Evolutionary conservation across 2,329 filamentous ascomycete species (phyloP).

Genomic region (Colletotrichum liriopes): DNA sequence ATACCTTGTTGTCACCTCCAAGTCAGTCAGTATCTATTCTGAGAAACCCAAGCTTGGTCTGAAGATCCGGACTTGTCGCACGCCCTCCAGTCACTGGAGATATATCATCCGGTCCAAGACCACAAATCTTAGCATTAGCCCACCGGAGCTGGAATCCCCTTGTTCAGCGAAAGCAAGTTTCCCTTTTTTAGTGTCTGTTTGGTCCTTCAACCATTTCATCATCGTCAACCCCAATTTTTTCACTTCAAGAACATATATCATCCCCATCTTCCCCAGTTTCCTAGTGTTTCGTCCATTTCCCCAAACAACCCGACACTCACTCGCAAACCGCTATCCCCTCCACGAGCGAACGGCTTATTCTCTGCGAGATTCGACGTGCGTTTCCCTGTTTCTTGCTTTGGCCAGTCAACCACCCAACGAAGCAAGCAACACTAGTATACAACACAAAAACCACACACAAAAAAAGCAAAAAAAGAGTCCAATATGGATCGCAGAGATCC

Average conservation of each 20-base stretch:
- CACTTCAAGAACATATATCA: slow-evolving; percentile 26
- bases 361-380: slow-evolving; percentile 39
- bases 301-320: slow-evolving; percentile 21
- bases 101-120: slow-evolving; percentile 42
- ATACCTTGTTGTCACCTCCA: slow-evolving; percentile 35
- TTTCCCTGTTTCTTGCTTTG: slow-evolving; percentile 13
- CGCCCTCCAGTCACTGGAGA: slow-evolving; percentile 16
- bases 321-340: neutral
- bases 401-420: slow-evolving; percentile 16
- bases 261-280: slow-evolving; percentile 5
- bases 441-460: neutral
- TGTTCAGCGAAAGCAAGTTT: slow-evolving; percentile 32
- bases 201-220: slow-evolving; percentile 5
- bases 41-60: slow-evolving; percentile 37
- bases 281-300: neutral
- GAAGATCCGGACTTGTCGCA: slow-evolving; percentile 23
- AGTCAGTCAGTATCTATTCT: slow-evolving; percentile 37
- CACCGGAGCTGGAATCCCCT: slow-evolving; percentile 41
- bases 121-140: slow-evolving; percentile 19
- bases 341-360: slow-evolving; percentile 32
- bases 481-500: slow-evolving; percentile 38
- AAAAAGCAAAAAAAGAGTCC: neutral
- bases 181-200: neutral
- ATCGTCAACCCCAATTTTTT: slow-evolving; percentile 13
- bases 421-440: neutral